These are phyloP conservation scores for Ambrosia hybrid DNA, from an alignment of 140 eudicot genomes.

Conservation along the genomic window DNA sequence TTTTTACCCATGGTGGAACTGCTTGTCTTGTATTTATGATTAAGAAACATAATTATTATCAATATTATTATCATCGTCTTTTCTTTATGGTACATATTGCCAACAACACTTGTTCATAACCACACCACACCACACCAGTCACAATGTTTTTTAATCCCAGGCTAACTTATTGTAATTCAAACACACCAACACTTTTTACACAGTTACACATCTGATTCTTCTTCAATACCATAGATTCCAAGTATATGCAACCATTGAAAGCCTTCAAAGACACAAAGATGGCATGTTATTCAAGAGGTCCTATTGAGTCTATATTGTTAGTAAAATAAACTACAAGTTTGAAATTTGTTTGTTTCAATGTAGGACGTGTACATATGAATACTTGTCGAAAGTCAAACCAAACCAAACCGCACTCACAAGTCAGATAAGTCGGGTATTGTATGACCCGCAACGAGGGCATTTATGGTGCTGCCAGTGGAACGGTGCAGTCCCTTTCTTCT, in stretches of 20 bases:
- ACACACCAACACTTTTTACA: background rate
- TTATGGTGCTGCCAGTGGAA: constrained; percentile 89
- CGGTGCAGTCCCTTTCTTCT: constrained; percentile 66
- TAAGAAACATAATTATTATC: constrained; percentile 4
- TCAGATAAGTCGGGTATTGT: constrained; percentile 77
- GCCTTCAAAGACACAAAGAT: constrained; percentile 29
- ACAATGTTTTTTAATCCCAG: background rate
- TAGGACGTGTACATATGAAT: background rate
- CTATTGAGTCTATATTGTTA: too few relatives aligned
- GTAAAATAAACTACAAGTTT: background rate
- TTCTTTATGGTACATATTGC: too few relatives aligned
- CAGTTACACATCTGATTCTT: constrained; percentile 28
- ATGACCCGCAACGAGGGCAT: constrained; percentile 83
- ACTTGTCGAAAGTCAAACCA: background rate
- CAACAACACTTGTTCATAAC: constrained; percentile 9
- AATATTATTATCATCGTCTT: background rate
- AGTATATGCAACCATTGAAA: constrained; percentile 34
- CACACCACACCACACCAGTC: background rate
- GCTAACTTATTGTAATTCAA: constrained; percentile 1
- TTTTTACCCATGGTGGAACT: constrained; percentile 12
- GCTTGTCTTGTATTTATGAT: constrained; percentile 31
- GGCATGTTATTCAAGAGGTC: too few relatives aligned
- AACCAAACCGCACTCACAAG: background rate
- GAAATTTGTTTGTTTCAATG: constrained; percentile 3
- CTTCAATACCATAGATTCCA: constrained; percentile 41